Evolutionary conservation across 257 asterid species (phyloP), one percentile per base, ranked within the genome.

Genomic region (Ligustrum vulgare): DNA sequence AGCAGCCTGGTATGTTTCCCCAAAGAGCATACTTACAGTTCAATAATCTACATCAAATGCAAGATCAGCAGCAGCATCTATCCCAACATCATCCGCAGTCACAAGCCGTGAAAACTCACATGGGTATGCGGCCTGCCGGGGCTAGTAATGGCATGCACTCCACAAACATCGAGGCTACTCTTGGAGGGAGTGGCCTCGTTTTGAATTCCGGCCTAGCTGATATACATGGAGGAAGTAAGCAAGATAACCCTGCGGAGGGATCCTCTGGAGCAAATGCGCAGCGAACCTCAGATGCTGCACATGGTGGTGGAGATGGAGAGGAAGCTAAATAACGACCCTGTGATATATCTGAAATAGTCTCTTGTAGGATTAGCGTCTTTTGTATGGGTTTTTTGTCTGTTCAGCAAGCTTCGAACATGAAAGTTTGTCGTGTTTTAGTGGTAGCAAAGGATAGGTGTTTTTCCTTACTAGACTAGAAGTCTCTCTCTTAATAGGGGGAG

Each of bases 1-100:
- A 87, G 87, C 97, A 90, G 81, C 89, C 84, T 2, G 88, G 91
- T 64, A 74, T 87, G 72, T 89, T 88, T 68, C 81, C 91, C 69
- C 85, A 83, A 6, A 80, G 88, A 82, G 77, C 87, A 79, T 91
- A 89, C 22, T 81, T 82, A 37, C 85, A 81, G 75, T 76, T 85
- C 66, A 86, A 25, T 43, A 87, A 65, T 74, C 89, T 84, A 62
- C 91, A 82, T 75, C 84, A 82, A 23, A 71, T 88, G 82, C 93
- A 81, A 58, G 91, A 86, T 39, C 88, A 78, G 36, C 93, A 86
- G 70, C 91, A 86, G 69, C 89, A 77, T 72, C 92, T 68, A 18
- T 80, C 71, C 39, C 86, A 79, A 72, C 83, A 75, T 64, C 91
- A 86, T 56, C 79, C 54, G 35, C 86, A 77, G 35, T 77, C 64